Conservation (phyloP, 2,329 filamentous ascomycete genomes). For the Clarireedia hainanense region DNA sequence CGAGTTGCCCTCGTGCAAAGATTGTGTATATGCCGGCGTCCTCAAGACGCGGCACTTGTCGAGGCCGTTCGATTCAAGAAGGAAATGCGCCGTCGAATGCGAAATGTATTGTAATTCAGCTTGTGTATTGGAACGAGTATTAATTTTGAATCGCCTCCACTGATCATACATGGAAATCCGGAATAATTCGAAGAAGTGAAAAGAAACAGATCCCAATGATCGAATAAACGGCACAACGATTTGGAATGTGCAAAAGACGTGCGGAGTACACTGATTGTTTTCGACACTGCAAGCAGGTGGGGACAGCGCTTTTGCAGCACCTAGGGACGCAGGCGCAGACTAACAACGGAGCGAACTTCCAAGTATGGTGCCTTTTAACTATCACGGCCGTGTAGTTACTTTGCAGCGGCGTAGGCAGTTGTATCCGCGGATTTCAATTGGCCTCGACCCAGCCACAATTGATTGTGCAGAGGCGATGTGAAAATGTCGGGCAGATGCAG, state of each 20-base stretch:
- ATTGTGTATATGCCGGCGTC: slow-evolving; percentile 32
- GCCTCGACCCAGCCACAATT: slow-evolving; percentile 3
- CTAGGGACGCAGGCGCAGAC: not conserved
- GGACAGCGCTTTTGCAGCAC: not conserved
- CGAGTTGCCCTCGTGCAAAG: slow-evolving; percentile 15
- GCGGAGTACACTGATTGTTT: too few species aligned
- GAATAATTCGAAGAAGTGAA: not conserved
- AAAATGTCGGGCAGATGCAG: too few species aligned
- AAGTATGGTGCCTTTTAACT: slow-evolving; percentile 3
- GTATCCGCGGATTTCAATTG: too few species aligned
- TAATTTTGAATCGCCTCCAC: not conserved
- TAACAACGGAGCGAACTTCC: slow-evolving; percentile 1
- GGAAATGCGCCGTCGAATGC: not conserved
- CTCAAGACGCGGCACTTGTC: slow-evolving; percentile 36
- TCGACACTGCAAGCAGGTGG: not conserved
- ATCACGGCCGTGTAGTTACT: not conserved
- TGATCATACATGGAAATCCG: not conserved
- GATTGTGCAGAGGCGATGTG: not conserved
- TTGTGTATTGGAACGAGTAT: not conserved
- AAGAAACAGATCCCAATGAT: not conserved
- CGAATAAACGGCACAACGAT: not conserved
- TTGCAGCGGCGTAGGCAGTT: too few species aligned
- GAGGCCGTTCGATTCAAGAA: slow-evolving; percentile 6
- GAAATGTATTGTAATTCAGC: not conserved
- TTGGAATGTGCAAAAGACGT: not conserved